Evolutionary conservation across 805 yeast genomes (phyloP).

Genomic region (Candida tibetensis): DNA sequence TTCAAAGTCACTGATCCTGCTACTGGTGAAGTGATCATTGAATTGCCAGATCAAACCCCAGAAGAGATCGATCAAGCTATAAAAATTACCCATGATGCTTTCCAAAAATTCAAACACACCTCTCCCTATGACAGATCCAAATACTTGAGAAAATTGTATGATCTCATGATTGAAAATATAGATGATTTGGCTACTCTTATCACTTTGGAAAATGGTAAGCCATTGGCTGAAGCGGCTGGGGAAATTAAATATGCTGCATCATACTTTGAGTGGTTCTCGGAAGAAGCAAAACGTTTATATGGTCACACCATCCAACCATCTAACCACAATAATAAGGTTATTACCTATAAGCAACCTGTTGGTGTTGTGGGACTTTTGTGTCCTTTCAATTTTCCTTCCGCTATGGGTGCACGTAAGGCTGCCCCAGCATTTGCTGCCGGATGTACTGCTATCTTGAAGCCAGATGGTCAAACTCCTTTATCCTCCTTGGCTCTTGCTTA

Average conservation of each 20-base stretch:
- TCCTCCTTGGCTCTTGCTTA: slow-evolving; percentile 56
- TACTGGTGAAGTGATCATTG: slow-evolving; percentile 33
- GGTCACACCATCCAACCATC: slow-evolving; percentile 58
- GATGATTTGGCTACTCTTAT: slow-evolving; percentile 57
- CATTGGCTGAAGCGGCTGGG: slow-evolving; percentile 51
- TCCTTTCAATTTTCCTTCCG: slow-evolving; percentile 68
- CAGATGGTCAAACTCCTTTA: slow-evolving; percentile 61
- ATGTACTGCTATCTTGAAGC: slow-evolving; percentile 58
- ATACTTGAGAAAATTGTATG: slow-evolving; percentile 49
- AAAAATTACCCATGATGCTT: slow-evolving; percentile 46
- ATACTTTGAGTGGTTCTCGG: slow-evolving; percentile 45
- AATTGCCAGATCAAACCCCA: slow-evolving; percentile 44
- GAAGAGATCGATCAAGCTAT: slow-evolving; percentile 47
- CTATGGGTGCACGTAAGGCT: slow-evolving; percentile 64
- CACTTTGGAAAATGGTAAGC: slow-evolving; percentile 62
- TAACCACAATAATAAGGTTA: slow-evolving; percentile 48
- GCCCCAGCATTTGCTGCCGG: slow-evolving; percentile 69
- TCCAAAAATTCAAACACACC: slow-evolving; percentile 45
- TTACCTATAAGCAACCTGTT: slow-evolving; percentile 56
- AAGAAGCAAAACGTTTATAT: slow-evolving; percentile 55
- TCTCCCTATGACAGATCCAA: slow-evolving; percentile 49
- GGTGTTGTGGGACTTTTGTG: slow-evolving; percentile 64
- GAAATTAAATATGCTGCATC: slow-evolving; percentile 58
- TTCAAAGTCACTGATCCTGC: slow-evolving; percentile 42
- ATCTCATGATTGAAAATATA: slow-evolving; percentile 51